Base-by-base conservation (phyloP, 1,284 basidiomycete species). In the Erythrobasidium hasegawianum region DNA sequence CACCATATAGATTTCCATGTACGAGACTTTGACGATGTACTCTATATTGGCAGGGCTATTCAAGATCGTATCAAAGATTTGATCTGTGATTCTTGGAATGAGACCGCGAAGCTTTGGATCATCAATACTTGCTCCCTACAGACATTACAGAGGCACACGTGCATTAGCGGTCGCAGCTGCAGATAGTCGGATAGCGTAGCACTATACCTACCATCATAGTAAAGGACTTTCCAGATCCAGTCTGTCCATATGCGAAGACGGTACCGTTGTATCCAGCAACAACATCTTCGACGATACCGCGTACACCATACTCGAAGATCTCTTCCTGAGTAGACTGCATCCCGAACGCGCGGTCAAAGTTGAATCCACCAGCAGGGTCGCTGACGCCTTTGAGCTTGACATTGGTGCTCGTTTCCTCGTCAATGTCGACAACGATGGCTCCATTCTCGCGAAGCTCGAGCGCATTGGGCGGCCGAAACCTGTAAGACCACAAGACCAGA, bases 221-320 rank as follows among this genome's bases (percentile, higher is more conserved):
- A 78, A 93, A 95, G 7, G 90, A 94, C 82, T 94, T 94, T 76
- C 93, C 92, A 76, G 90, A 91, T 39, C 78, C 96, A 22, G 97
- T 98, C 79, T 98, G 96, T 67, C 96, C 96, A 78, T 99, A 99
- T 53, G 96, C 96, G 78, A 98, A 98, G 40, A 97, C 86, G 0
- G 94, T 97, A 16, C 95, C 95, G 75, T 99, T 99, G 82, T 98
- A 99, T 16, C 96, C 96, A 79, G 94, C 89, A 77, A 99, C 85
- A 59, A 99, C 96, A 84, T 99, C 78, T 45, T 79, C 76, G 29
- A 80, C 79, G 18, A 79, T 80, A 81, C 92, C 93, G 79, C 94
- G 97, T 68, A 99, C 90, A 69, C 96, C 95, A 78, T 95, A 98
- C 78, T 98, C 93, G 76, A 98, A 99, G 57, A 99, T 93, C 76